Base-by-base conservation (phyloP, 2,329 filamentous ascomycete species). In the Penicillium sp. region DNA sequence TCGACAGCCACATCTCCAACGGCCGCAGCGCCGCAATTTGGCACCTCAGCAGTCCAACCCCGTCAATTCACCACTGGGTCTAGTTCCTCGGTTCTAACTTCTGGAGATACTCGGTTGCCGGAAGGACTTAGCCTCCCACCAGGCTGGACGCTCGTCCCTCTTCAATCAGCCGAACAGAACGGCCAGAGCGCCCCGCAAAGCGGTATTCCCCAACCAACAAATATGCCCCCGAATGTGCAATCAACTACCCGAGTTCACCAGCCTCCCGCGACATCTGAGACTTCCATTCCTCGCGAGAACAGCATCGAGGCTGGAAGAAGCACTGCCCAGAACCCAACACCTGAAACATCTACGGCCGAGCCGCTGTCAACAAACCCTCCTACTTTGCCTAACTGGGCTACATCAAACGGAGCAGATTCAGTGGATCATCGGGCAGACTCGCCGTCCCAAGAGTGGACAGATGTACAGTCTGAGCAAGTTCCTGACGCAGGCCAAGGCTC, bases 91-190 rank as follows among this genome's bases (percentile, higher is more conserved):
- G 60, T 65, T 8, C 62, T 80, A 42, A 57, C 55, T 20, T 66
- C 72, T 30, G 79, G 77, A 8, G 75, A 80, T 55, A 64, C 73
- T 42, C 68, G 73, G 46, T 64, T 84, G 29, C 81, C 81, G 8
- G 70, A 74, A 45, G 81, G 81, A 3, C 63, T 84, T 44, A 73
- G 65, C 7, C 64, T 84, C 21, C 81, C 81, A 6, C 73, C 76
- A 50, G 81, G 81, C 9, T 84, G 69, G 68, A 64, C 62, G 32
- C 60, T 70, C 6, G 52, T 66, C 37, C 68, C 68, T 37, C 63
- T 71, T 20, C 62, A 68, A 21, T 57, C 66, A 0, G 23, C 54
- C 13, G 59, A 49, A 3, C 53, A 47, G 24, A 47, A 49, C 6
- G 15, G 48, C 13, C 56, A 39, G 4, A 33, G 21, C 26, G 40